Base-by-base conservation (phyloP, 2,329 filamentous ascomycete genomes). In the Biscogniauxia marginata region DNA sequence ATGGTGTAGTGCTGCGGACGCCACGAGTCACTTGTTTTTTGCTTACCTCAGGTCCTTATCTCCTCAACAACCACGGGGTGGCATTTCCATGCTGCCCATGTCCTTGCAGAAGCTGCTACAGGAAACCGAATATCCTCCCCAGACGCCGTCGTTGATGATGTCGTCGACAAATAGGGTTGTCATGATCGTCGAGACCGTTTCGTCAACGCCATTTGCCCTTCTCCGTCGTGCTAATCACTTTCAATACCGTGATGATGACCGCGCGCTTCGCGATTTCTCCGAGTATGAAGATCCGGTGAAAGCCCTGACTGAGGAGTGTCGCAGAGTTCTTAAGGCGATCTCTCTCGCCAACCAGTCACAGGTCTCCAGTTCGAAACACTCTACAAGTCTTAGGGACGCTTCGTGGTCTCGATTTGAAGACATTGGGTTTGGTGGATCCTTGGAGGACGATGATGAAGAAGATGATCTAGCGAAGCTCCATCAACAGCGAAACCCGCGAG, bases 331-430 rank as follows among this genome's bases (percentile, higher is more conserved):
- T 55, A 89, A 88, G 71, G 89, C 90, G 24, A 93, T 99, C 63
- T 92, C 95, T 11, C 87, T 89, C 0, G 87, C 89, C 47, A 98
- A 98, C 65, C 90, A 96, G 71, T 95, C 91, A 0, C 86, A 88
- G 53, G 84, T 87, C 13, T 89, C 87, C 4, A 87, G 81, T 68
- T 79, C 84, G 16, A 87, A 90, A 70, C 84, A 86, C 55, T 90
- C 87, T 1, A 91, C 87, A 4, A 86, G 88, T 58, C 75, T 91
- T 54, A 84, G 84, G 34, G 93, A 98, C 71, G 90, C 93, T 19
- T 96, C 93, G 0, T 99, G 95, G 95, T 98, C 95, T 16, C 85
- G 92, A 50, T 99, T 99, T 62, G 91, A 97, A 71, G 95, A 97
- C 68, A 86, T 98, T 65, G 95, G 95, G 1, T 99, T 98, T 69